Evolutionary conservation across 495 filamentous ascomycete genomes (phyloP).

Genomic region (Gamarada debralockiae): DNA sequence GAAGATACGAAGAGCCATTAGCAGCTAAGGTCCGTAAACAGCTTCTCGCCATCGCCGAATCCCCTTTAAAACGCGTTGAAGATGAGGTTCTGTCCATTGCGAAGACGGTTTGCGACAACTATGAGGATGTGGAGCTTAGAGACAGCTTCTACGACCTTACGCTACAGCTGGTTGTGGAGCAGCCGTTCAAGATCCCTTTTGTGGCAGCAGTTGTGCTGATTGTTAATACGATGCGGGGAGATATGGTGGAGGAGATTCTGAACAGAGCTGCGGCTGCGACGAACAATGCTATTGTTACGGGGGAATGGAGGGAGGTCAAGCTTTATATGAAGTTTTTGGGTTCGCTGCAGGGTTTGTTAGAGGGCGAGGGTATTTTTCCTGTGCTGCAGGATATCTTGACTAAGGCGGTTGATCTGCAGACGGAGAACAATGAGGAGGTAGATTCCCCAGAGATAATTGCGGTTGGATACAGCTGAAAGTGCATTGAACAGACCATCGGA

Average conservation of each 20-base stretch:
- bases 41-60: conserved; percentile 81
- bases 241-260: conserved; percentile 66
- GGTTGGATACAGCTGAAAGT: not conserved
- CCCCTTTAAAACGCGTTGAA: conserved; percentile 72
- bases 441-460: conserved; percentile 29
- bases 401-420: conserved; percentile 83
- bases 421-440: conserved; percentile 85
- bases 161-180: conserved; percentile 76
- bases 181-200: conserved; percentile 96
- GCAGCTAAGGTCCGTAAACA: conserved; percentile 74
- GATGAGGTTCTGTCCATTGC: conserved; percentile 78
- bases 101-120: conserved; percentile 70
- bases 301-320: conserved; percentile 89
- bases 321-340: conserved; percentile 82
- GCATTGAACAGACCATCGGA: conserved; percentile 54
- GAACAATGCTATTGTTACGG: conserved; percentile 59
- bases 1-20: conserved; percentile 75
- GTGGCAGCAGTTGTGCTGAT: conserved; percentile 76
- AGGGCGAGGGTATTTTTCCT: conserved; percentile 82
- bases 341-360: conserved; percentile 72
- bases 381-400: conserved; percentile 81
- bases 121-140: conserved; percentile 72
- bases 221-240: conserved; percentile 63
- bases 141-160: conserved; percentile 65
- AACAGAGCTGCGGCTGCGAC: conserved; percentile 49